Evolutionary conservation across 805 yeast species (phyloP), one percentile per base, ranked within the genome.

Genomic region (Debaryomyces hansenii): DNA sequence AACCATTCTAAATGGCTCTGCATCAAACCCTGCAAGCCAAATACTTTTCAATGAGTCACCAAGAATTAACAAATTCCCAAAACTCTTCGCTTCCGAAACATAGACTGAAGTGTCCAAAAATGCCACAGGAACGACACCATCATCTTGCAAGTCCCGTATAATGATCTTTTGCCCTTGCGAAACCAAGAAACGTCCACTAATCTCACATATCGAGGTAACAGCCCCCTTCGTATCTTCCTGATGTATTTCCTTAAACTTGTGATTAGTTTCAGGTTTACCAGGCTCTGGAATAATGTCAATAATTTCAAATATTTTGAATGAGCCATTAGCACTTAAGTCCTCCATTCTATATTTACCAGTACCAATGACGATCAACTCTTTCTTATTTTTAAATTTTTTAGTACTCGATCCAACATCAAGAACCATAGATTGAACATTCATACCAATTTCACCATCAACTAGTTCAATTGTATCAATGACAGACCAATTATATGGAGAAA

Each of bases 51-150:
- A 74, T 0, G 88, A 72, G 64, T 94, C 99, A 15, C 96, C 96
- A 14, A 90, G 66, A 1, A 90, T 57, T n/a, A 92, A 62, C 56
- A 92, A 68, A 62, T 91, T 89, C 34, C 95, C 91, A 61, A 90
- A 82, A 52, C 90, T 77, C 65, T 91, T 91, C 12, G 89, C 78
- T 53, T 88, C 96, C 5, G 86, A 75, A 2, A 89, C 82, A 62
- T 81, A 89, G 0, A 90, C 80, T 1, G 90, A 81, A n/a, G 90
- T 79, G 62, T 94, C 98, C 45, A 85, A 74, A 58, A 94, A 94
- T 1, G 98, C 98, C 4, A 94, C 97, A 0, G 98, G 97, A 27
- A 87, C 90, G 3, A 90, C 89, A 45, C 88, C 87, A 62, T 88
- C 94, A 56, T 87, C 95, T 58, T 87, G 91, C 40, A 90, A 74